Base-by-base conservation (phyloP, 1,284 basidiomycete genomes). In the Chalciporus sp. region DNA sequence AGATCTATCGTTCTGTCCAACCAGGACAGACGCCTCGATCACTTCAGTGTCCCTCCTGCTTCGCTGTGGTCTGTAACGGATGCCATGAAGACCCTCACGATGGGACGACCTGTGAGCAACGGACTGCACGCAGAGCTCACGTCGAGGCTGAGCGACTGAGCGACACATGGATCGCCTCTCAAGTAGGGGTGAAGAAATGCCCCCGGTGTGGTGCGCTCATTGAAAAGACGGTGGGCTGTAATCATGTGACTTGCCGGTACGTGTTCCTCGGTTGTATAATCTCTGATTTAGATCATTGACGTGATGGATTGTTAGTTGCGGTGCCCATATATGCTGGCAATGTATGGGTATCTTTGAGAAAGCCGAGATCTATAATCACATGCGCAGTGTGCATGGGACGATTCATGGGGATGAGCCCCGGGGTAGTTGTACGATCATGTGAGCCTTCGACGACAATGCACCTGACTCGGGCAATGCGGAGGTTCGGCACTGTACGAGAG, bases 261-360 rank as follows among this genome's bases (percentile, higher is more conserved):
- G 61, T 14, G n/a, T n/a, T n/a, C n/a, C n/a, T n/a, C n/a, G n/a
- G n/a, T n/a, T n/a, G n/a, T n/a, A n/a, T n/a, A n/a, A n/a, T n/a
- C n/a, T n/a, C n/a, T n/a, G n/a, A n/a, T n/a, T n/a, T n/a, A n/a
- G n/a, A n/a, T n/a, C 6, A 17, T 40, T 5, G n/a, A 3, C 8
- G 8, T 16, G 28, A 28, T 3, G 28, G 23, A 19, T 33, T 3
- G 1, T 10, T 31, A 75, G 62, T 51, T 84, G 82, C 49, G 76
- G 77, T 1, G 74, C 75, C 8, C 81, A 83, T 60, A 75, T 83
- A 12, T 84, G 82, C 56, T 84, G 81, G 82, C 67, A 67, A 6
- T 84, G 82, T 52, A 64, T 76, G 66, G 58, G 63, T n/a, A 46
- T 63, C 5, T 79, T 79, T 52, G 40, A 56, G 0, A n/a, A 14